These are phyloP conservation scores for Entomortierella beljakovae DNA, from an alignment of 192 early-diverging fungal genomes.

Conservation along the genomic window DNA sequence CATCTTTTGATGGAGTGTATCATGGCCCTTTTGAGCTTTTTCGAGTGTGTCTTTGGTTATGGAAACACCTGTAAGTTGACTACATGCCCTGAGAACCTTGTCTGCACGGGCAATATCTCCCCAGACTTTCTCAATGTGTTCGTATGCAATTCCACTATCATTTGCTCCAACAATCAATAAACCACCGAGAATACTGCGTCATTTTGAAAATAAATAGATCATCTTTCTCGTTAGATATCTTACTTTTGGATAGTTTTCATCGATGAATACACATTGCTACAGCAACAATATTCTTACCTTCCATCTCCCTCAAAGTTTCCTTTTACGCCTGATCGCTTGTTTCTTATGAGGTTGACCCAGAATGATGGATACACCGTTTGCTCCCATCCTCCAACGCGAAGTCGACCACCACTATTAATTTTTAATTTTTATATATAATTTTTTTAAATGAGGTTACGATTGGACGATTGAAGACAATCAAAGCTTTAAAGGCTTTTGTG, in stretches of 20 bases:
- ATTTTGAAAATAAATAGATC: background rate
- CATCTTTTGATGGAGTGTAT: slow-evolving; percentile 32
- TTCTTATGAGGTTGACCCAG: slow-evolving; percentile 45
- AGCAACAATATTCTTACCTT: slow-evolving; percentile 3
- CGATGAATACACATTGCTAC: too few relatives aligned
- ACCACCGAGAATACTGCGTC: slow-evolving; percentile 54
- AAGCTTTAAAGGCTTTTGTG: too few relatives aligned
- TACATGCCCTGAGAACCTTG: slow-evolving; percentile 44
- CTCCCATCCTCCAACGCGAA: slow-evolving; percentile 37
- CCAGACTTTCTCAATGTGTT: slow-evolving; percentile 58
- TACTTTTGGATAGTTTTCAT: too few relatives aligned
- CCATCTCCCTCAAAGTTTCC: slow-evolving; percentile 63
- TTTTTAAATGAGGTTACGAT: background rate
- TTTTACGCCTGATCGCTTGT: slow-evolving; percentile 40
- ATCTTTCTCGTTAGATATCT: too few relatives aligned
- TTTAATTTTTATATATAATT: background rate
- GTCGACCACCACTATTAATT: slow-evolving; percentile 29
- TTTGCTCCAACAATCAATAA: slow-evolving; percentile 42
- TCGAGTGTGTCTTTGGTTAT: slow-evolving; percentile 4
- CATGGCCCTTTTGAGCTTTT: slow-evolving; percentile 24
- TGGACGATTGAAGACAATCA: background rate
- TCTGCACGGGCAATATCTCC: slow-evolving; percentile 57
- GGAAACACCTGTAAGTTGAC: slow-evolving; percentile 33
- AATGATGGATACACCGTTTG: slow-evolving; percentile 43
- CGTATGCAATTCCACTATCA: slow-evolving; percentile 53